Evolutionary conservation across 768 basidiomycete genomes (phyloP), one percentile per base, ranked within the genome.

Genomic region (Mycena leptocephala): DNA sequence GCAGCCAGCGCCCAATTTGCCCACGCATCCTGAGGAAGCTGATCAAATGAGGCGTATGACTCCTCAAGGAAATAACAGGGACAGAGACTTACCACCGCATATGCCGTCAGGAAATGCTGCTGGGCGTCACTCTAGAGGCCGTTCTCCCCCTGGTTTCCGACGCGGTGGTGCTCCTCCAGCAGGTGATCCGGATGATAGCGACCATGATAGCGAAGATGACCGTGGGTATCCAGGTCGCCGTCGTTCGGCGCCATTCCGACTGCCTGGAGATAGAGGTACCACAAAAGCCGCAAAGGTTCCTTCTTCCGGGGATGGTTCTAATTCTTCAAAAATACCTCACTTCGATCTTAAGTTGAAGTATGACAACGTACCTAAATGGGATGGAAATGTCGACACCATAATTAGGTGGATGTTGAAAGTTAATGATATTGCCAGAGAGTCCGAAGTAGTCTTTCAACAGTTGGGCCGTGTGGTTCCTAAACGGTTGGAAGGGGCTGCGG

Each of bases 341-440:
- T 85, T 87, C 61, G 85, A 86, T 65, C 55, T 69, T 22, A 85
- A 85, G 55, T 64, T 86, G 30, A 84, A 84, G 62, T 30, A 79
- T 1, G 82, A 85, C 2, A 72, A 56, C 13, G 80, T 86, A 13
- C 84, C 84, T 8, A 77, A 70, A 22, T 86, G 85, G 86, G 81
- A 85, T 70, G 85, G 85, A 0, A 78, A 86, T 58, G 71, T 78
- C 0, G 79, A 83, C 24, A 80, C 72, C 4, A 76, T 85, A 8
- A 78, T 79, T 2, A 13, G 81, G 43, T 86, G 85, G 85, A 74
- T 86, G 5, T 28, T 75, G 5, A 81, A 83, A 33, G 70, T 86
- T 5, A 83, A 84, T 66, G 51, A 79, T 22, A 68, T 85, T 2
- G 70, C 81, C 0, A 33, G 76, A 51, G 58, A 74, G 22, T 84